phyloP scores from a whole-genome alignment of 2,329 filamentous ascomycete species.

The Furcasterigmium furcatum region DNA sequence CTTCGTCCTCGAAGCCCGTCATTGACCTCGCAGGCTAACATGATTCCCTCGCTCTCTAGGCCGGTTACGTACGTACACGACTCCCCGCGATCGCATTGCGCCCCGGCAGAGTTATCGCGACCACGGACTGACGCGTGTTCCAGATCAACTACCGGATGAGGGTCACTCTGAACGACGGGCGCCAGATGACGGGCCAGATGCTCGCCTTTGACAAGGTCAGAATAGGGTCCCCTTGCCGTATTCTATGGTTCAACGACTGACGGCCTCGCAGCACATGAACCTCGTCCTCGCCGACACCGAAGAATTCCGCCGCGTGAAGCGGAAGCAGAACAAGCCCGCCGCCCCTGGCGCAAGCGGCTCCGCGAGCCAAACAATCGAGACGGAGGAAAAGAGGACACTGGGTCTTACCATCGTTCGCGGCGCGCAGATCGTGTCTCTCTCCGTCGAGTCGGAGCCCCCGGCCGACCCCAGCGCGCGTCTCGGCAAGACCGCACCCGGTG shows the following conservation, averaged over 20 bases:
- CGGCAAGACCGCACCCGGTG: slow-evolving; percentile 70
- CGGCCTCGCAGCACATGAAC: slow-evolving; percentile 81
- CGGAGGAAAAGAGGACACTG: slow-evolving; percentile 96
- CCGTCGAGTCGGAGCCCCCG: slow-evolving; percentile 92
- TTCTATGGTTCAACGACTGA: slow-evolving; percentile 79
- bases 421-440: slow-evolving; percentile 90
- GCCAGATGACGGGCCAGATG: slow-evolving; percentile 97
- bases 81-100: slow-evolving; percentile 19
- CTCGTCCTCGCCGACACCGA: slow-evolving; percentile 97
- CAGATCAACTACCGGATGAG: slow-evolving; percentile 99
- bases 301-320: slow-evolving; percentile 90
- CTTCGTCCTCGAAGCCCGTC: slow-evolving; percentile 36
- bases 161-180: slow-evolving; percentile 89
- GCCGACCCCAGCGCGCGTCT: slow-evolving; percentile 89
- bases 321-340: slow-evolving; percentile 71
- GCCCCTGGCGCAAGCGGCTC: slow-evolving; percentile 62
- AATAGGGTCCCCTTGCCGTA: slow-evolving; percentile 83
- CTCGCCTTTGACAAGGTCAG: slow-evolving; percentile 94
- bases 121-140: background rate
- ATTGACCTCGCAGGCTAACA: slow-evolving; percentile 60
- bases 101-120: background rate
- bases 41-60: slow-evolving; percentile 48
- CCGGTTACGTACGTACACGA: slow-evolving; percentile 62
- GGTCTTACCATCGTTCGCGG: slow-evolving; percentile 93
- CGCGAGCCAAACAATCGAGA: slow-evolving; percentile 69